A percentile compares a stretch with the other conserved stretches of the same genome.
Conservation (phyloP, 768 basidiomycete genomes). For the Tricholoma sp. region DNA sequence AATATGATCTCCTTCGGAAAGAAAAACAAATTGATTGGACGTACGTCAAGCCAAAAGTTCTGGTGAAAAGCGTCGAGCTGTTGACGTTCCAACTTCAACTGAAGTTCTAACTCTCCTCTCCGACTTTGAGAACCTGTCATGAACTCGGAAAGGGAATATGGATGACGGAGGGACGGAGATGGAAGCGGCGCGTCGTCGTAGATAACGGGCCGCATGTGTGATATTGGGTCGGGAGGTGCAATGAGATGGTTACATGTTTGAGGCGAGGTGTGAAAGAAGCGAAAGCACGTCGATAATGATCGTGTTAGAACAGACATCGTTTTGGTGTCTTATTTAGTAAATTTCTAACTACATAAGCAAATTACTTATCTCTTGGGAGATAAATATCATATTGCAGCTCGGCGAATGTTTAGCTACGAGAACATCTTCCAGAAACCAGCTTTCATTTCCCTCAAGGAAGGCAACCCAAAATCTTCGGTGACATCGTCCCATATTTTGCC, state of each 20-base stretch:
- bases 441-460: slow-evolving; percentile 28
- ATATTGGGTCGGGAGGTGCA: slow-evolving; percentile 73
- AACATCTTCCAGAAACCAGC: slow-evolving; percentile 27
- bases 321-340: not conserved
- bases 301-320: slow-evolving; percentile 13
- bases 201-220: slow-evolving; percentile 73
- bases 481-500: slow-evolving; percentile 41
- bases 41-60: slow-evolving; percentile 74
- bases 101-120: slow-evolving; percentile 50
- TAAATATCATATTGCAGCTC: not conserved
- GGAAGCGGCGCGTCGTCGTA: slow-evolving; percentile 55
- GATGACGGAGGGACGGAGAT: slow-evolving; percentile 43
- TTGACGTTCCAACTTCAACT: slow-evolving; percentile 65
- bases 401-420: slow-evolving; percentile 12
- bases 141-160: slow-evolving; percentile 79
- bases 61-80: slow-evolving; percentile 74
- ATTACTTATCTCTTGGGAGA: no score
- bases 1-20: not conserved
- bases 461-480: slow-evolving; percentile 41
- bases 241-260: slow-evolving; percentile 31
- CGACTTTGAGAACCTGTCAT: slow-evolving; percentile 25
- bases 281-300: slow-evolving; percentile 7
- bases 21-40: slow-evolving; percentile 22
- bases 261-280: slow-evolving; percentile 24
- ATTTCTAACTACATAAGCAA: no score